Evolutionary conservation across 2,329 filamentous ascomycete species (phyloP).

Genomic region (Beauveria brongniartii): DNA sequence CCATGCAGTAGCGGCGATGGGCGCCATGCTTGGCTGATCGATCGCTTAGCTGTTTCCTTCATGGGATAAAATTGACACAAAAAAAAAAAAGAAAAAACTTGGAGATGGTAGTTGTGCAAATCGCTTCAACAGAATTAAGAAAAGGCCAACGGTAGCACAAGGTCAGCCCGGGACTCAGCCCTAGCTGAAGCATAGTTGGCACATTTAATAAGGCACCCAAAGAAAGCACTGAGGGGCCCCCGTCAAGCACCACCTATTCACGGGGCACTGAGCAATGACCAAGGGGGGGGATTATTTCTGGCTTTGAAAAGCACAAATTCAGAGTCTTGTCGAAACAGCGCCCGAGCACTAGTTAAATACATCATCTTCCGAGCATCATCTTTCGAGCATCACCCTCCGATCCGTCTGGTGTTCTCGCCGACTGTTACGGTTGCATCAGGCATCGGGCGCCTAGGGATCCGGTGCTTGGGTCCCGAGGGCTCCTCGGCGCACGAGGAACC

Average conservation of each 20-base stretch:
- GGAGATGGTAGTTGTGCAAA: neutral
- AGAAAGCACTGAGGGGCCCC: too few relatives aligned
- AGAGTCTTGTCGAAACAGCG: too few relatives aligned
- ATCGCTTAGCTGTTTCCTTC: neutral
- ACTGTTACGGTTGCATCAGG: neutral
- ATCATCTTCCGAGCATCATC: neutral
- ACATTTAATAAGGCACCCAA: too few relatives aligned
- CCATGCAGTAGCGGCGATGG: constrained; percentile 1
- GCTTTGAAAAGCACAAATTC: neutral
- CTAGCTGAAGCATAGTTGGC: too few relatives aligned
- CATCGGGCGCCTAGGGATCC: constrained; percentile 2
- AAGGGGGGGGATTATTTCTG: too few relatives aligned
- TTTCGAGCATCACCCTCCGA: neutral
- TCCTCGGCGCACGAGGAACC: neutral
- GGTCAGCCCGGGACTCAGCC: too few relatives aligned
- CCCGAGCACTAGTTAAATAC: neutral
- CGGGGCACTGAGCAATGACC: too few relatives aligned
- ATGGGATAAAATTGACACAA: neutral
- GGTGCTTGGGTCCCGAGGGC: neutral
- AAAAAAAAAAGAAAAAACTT: neutral
- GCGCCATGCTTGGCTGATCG: neutral
- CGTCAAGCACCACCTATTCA: too few relatives aligned
- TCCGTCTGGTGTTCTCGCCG: neutral
- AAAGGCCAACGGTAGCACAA: too few relatives aligned
- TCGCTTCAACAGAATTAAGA: too few relatives aligned